Percentiles rank a stretch among this genome's conserved stretches.
phyloP scores from a whole-genome alignment of 176 grass and related monocot species.

The Triticum turgidum region DNA sequence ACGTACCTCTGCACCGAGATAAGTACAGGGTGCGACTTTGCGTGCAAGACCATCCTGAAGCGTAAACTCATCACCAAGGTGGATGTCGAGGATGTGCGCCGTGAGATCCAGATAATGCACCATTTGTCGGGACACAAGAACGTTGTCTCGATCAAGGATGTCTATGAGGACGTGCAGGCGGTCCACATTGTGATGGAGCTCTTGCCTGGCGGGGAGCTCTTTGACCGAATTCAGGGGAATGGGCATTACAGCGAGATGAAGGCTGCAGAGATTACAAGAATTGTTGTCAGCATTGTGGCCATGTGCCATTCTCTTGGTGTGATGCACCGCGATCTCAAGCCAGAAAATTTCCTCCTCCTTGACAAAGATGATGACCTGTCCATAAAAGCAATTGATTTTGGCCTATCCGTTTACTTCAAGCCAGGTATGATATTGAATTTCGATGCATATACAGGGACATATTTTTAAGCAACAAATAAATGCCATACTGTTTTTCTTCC shows the following conservation, averaged over 20 bases:
- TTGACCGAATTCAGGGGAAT: conserved; percentile 69
- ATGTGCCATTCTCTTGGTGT: conserved; percentile 93
- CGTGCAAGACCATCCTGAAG: conserved; percentile 92
- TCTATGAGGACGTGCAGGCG: conserved; percentile 63
- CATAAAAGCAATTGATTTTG: conserved; percentile 96
- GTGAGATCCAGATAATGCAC: conserved; percentile 99
- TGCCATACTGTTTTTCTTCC: background rate
- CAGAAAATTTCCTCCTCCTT: conserved; percentile 87
- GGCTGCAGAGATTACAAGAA: conserved; percentile 86
- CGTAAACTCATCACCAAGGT: conserved; percentile 70
- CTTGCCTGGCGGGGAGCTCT: conserved; percentile 83
- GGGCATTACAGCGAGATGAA: conserved; percentile 79
- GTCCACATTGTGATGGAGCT: conserved; percentile 98
- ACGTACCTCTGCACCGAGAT: conserved; percentile 89
- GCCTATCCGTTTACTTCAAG: conserved; percentile 91
- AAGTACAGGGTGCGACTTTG: conserved; percentile 72
- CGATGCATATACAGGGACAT: background rate
- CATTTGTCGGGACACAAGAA: conserved; percentile 89
- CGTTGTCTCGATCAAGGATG: conserved; percentile 88
- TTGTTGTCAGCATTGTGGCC: conserved; percentile 79
- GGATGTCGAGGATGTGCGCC: conserved; percentile 80
- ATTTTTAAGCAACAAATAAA: background rate
- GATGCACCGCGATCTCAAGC: conserved; percentile 95
- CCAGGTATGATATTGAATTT: conserved; percentile 44
- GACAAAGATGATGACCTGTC: conserved; percentile 81